Conservation (phyloP, 768 basidiomycete species). For the Sarcomyxa edulis region DNA sequence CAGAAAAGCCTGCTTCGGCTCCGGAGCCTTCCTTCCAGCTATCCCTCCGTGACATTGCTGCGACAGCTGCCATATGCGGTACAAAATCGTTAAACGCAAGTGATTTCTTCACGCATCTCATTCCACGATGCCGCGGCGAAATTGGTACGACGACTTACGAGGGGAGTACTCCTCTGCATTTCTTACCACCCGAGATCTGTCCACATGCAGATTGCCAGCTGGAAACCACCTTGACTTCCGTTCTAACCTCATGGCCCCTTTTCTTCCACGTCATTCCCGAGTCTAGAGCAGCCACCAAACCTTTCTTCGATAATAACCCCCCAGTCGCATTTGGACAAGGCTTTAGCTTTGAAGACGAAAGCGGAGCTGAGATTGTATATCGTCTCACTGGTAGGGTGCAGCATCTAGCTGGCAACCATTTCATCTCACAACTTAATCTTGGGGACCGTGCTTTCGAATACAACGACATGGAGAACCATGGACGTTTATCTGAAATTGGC, state of each 20-base stretch:
- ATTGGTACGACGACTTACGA: neutral
- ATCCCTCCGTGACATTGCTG: neutral
- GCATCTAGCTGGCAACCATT: neutral
- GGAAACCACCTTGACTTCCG: neutral
- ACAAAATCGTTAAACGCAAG: neutral
- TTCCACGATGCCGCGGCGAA: neutral
- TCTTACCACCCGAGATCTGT: neutral
- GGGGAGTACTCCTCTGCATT: neutral
- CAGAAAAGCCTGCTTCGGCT: neutral
- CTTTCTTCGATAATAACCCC: neutral
- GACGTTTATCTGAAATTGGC: neutral
- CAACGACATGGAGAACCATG: neutral
- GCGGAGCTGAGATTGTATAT: neutral
- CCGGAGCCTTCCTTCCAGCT: no score
- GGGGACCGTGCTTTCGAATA: neutral
- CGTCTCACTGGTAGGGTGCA: neutral
- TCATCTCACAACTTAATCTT: neutral
- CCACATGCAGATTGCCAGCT: neutral
- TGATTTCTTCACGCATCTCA: neutral
- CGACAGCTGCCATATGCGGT: neutral
- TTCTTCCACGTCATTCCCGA: neutral
- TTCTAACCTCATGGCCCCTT: neutral
- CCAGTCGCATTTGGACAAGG: neutral
- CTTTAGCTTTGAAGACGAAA: neutral
- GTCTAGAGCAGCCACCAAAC: no score